Conservation (phyloP, 164 flowering plant genomes). For the Brasenia schreberi region DNA sequence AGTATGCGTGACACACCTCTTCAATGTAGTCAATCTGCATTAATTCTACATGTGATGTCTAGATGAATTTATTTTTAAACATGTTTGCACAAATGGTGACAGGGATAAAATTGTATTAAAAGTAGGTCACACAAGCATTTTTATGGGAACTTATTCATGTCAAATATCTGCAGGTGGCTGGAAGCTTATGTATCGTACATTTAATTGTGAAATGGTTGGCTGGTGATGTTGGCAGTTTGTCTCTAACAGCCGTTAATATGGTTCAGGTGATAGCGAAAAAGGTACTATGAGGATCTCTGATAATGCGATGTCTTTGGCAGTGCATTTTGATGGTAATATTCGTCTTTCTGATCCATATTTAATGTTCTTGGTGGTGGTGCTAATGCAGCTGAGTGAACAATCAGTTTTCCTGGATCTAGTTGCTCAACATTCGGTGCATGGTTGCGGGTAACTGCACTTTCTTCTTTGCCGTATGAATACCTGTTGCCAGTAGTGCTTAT, state of each 20-base stretch:
- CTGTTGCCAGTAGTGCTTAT: too few species aligned
- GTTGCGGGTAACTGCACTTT: constrained; percentile 51
- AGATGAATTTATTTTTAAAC: too few species aligned
- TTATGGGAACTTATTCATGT: too few species aligned
- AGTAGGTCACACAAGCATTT: too few species aligned
- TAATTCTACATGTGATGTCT: too few species aligned
- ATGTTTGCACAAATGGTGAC: too few species aligned
- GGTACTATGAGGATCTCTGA: constrained; percentile 20
- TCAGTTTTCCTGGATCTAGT: constrained; percentile 59
- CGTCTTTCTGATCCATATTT: neutral
- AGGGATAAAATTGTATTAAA: too few species aligned
- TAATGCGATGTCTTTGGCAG: neutral
- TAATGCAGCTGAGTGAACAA: constrained; percentile 43
- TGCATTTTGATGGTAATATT: too few species aligned
- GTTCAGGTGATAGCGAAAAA: constrained; percentile 25
- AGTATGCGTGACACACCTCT: too few species aligned
- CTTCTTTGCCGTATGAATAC: too few species aligned
- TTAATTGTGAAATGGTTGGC: constrained; percentile 35
- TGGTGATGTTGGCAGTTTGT: constrained; percentile 58
- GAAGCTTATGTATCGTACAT: constrained; percentile 43
- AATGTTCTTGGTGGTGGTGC: neutral
- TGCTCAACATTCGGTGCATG: constrained; percentile 45
- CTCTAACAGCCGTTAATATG: constrained; percentile 51
- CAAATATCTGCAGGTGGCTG: constrained; percentile 41
- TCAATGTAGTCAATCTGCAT: too few species aligned